phyloP scores from a whole-genome alignment of 768 basidiomycete genomes.

The Leccinum uliginosum region DNA sequence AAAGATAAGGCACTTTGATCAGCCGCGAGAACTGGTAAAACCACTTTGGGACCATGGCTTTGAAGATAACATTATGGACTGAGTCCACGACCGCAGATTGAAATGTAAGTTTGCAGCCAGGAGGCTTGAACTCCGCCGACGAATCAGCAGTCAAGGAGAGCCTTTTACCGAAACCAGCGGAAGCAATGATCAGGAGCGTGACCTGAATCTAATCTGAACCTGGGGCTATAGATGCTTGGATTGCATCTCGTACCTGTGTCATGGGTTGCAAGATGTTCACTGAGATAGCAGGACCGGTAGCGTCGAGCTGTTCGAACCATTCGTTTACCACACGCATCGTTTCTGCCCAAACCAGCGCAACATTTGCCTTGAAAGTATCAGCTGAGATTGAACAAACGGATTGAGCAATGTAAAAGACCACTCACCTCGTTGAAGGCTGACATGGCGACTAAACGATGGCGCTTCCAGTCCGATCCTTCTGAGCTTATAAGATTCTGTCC shows the following conservation, averaged over 20 bases:
- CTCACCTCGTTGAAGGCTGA: constrained; percentile 48
- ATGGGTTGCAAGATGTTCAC: constrained; percentile 12
- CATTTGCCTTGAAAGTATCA: constrained; percentile 36
- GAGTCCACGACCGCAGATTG: constrained; percentile 30
- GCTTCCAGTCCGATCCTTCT: constrained; percentile 45
- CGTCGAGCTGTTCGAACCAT: constrained; percentile 39
- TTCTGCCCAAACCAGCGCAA: constrained; percentile 48
- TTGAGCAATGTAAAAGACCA: not conserved
- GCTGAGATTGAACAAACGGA: not conserved
- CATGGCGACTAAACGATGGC: constrained; percentile 41
- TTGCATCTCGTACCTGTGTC: constrained; percentile 9
- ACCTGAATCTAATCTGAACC: constrained; percentile 14
- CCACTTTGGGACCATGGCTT: constrained; percentile 32
- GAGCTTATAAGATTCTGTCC: constrained; percentile 41
- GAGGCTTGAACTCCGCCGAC: constrained; percentile 17
- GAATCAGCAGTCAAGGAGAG: constrained; percentile 33
- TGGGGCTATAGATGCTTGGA: not conserved
- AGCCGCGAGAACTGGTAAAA: constrained; percentile 21
- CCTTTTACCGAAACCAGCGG: constrained; percentile 40
- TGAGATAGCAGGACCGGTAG: constrained; percentile 15
- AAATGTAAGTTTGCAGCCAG: constrained; percentile 34
- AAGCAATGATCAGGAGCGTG: constrained; percentile 37
- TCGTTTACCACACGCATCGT: constrained; percentile 36
- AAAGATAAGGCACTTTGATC: constrained; percentile 34
- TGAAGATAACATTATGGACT: constrained; percentile 24